Conservation (phyloP, 306 rosid genomes). For the Glycyrrhiza uralensis region DNA sequence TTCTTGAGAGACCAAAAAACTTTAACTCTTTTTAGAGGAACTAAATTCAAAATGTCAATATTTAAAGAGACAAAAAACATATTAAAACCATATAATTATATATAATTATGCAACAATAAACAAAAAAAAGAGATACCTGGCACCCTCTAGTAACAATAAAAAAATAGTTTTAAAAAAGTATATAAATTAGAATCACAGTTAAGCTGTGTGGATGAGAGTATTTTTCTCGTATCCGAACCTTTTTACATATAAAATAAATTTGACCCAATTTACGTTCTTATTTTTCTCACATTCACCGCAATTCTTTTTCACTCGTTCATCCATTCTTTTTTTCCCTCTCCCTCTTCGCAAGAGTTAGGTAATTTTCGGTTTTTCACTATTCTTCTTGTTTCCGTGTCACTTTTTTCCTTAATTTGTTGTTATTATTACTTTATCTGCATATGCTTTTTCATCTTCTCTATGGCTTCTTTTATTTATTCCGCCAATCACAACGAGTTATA, state of each 20-base stretch:
- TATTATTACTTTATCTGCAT: neutral
- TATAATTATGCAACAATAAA: no score
- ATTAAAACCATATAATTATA: no score
- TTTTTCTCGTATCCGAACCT: constrained; percentile 19
- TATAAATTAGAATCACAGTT: no score
- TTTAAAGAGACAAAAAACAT: no score
- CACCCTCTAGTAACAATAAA: no score
- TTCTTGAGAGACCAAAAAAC: no score
- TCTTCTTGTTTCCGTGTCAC: neutral
- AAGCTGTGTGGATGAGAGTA: constrained; percentile 28
- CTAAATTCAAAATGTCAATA: no score
- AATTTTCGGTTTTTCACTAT: neutral
- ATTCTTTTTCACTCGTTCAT: neutral
- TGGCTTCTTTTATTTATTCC: neutral
- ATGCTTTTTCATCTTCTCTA: neutral
- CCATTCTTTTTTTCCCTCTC: neutral
- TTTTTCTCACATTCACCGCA: constrained; percentile 8
- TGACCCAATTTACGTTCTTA: neutral
- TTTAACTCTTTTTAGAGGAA: no score
- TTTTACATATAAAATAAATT: constrained; percentile 9
- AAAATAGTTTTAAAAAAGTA: no score
- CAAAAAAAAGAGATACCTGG: no score
- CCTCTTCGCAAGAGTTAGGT: neutral
- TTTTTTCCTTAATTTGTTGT: neutral
- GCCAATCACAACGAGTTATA: neutral